Conservation (phyloP, 2,329 filamentous ascomycete genomes). For the Westerdykella aurantiaca region DNA sequence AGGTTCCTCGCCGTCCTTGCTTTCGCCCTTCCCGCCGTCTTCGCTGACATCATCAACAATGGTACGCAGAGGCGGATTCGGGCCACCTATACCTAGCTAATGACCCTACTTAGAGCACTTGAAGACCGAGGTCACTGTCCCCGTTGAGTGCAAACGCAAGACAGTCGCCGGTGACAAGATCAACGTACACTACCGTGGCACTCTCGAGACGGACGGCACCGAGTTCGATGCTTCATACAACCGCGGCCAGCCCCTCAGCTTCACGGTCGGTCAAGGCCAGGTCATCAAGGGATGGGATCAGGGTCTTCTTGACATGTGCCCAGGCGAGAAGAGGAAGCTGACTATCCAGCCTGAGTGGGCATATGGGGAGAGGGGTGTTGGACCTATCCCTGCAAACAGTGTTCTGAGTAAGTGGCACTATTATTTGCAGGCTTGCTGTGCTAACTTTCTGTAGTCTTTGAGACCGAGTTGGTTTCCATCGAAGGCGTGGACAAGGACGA, state of each 20-base stretch:
- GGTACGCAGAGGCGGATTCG: conserved; percentile 18
- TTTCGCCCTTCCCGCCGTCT: conserved; percentile 1
- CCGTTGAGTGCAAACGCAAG: conserved; percentile 74
- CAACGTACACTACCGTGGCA: conserved; percentile 83
- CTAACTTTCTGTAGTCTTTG: conserved; percentile 60
- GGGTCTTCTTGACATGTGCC: conserved; percentile 89
- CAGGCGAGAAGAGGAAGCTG: conserved; percentile 86
- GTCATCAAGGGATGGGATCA: conserved; percentile 98
- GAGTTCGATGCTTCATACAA: conserved; percentile 59
- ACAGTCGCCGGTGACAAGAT: conserved; percentile 65
- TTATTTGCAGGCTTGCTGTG: background rate
- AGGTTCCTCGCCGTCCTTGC: conserved; percentile 1
- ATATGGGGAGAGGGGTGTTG: conserved; percentile 72
- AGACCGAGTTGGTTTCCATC: conserved; percentile 84
- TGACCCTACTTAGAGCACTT: conserved; percentile 47
- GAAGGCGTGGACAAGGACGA: conserved; percentile 56
- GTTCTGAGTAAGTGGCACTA: conserved; percentile 58
- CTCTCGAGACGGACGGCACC: conserved; percentile 62
- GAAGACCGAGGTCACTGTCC: conserved; percentile 68
- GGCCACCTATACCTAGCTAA: background rate
- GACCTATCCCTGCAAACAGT: conserved; percentile 78
- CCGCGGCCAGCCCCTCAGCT: conserved; percentile 68
- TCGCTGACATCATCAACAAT: conserved; percentile 6
- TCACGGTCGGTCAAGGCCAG: conserved; percentile 73
- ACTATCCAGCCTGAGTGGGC: conserved; percentile 84